A percentile compares a stretch with the other conserved stretches of the same genome.
Conservation (phyloP, 306 rosid genomes). For the Cucurbita ficifolia region DNA sequence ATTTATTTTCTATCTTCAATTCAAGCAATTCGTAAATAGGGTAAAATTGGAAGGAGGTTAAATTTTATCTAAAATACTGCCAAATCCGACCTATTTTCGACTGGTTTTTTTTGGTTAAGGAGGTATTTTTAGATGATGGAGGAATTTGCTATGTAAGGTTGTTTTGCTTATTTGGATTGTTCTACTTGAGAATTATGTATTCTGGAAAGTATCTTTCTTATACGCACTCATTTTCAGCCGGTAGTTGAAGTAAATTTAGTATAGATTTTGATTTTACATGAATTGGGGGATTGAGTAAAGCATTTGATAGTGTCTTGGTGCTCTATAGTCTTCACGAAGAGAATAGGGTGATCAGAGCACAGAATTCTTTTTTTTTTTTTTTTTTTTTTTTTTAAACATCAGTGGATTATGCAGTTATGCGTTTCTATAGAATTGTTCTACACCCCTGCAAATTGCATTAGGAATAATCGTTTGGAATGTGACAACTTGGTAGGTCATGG, state of each 20-base stretch:
- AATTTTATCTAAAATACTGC: neutral
- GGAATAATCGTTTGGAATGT: neutral
- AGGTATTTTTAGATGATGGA: too few relatives aligned
- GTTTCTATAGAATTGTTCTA: neutral
- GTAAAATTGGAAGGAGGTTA: neutral
- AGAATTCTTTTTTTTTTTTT: too few relatives aligned
- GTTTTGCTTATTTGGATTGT: neutral
- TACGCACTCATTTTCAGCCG: neutral
- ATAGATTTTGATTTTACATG: neutral
- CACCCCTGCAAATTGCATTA: neutral
- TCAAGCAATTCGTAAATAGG: too few relatives aligned
- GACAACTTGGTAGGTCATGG: neutral
- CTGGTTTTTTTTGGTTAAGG: too few relatives aligned
- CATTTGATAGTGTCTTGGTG: neutral
- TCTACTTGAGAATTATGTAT: neutral
- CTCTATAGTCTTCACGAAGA: neutral
- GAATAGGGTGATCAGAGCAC: neutral
- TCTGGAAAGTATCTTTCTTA: neutral
- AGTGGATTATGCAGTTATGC: neutral
- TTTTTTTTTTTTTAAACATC: neutral
- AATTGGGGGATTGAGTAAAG: neutral
- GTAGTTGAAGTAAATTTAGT: neutral
- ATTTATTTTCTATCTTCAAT: neutral
- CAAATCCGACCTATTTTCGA: neutral
- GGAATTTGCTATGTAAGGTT: too few relatives aligned